phyloP scores from a whole-genome alignment of 768 basidiomycete genomes.

The Leccinellum rugosiceps region DNA sequence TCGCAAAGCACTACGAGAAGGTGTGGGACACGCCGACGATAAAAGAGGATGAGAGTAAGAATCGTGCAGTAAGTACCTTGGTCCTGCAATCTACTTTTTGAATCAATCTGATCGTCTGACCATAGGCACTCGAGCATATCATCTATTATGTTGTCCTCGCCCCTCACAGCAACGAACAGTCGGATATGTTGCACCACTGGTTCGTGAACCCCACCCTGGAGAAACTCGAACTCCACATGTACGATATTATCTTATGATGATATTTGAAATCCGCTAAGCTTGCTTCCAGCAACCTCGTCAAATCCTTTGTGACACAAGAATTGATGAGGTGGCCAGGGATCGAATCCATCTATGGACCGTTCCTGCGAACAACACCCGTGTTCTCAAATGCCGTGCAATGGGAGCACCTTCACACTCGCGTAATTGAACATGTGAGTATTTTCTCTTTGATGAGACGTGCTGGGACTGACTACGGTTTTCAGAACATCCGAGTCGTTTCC shows the following conservation, averaged over 20 bases:
- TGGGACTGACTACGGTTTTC: slow-evolving; percentile 6
- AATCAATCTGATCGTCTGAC: slow-evolving; percentile 3
- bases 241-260: slow-evolving; percentile 25
- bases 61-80: slow-evolving; percentile 51
- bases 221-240: slow-evolving; percentile 87
- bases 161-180: slow-evolving; percentile 95
- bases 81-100: background rate
- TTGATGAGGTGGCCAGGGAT: slow-evolving; percentile 98
- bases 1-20: slow-evolving; percentile 92
- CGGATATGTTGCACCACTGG: slow-evolving; percentile 91
- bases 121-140: slow-evolving; percentile 88
- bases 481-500: slow-evolving; percentile 96
- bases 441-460: background rate
- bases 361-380: slow-evolving; percentile 74
- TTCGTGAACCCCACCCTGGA: slow-evolving; percentile 72
- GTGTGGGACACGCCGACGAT: slow-evolving; percentile 97
- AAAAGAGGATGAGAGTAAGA: slow-evolving; percentile 77
- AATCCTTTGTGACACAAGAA: slow-evolving; percentile 90
- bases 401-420: slow-evolving; percentile 93
- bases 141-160: slow-evolving; percentile 93
- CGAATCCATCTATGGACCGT: slow-evolving; percentile 80
- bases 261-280: slow-evolving; percentile 2
- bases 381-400: slow-evolving; percentile 79
- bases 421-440: slow-evolving; percentile 88
- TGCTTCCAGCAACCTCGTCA: slow-evolving; percentile 75